These are phyloP conservation scores for Fusarium haematococcum DNA, from an alignment of 2,329 filamentous ascomycete species.

Conservation along the genomic window DNA sequence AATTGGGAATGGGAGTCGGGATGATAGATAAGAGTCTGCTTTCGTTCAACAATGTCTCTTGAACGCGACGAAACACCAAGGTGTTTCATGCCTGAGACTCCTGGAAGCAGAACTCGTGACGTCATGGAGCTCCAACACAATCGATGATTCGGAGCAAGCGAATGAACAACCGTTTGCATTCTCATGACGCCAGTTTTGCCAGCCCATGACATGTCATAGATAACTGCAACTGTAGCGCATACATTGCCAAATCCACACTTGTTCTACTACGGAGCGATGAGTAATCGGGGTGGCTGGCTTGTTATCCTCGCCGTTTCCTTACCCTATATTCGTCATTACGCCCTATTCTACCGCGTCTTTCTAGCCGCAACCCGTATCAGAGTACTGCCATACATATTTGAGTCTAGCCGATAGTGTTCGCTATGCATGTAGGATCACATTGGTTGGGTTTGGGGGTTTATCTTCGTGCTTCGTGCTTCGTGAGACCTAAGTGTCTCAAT, in stretches of 20 bases:
- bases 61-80: conserved; percentile 4
- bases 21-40: not conserved
- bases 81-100: not conserved
- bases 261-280: not conserved
- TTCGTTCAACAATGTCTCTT: not conserved
- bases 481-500: not conserved
- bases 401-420: not conserved
- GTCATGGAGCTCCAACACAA: conserved; percentile 7
- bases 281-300: not conserved
- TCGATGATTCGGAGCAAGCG: not conserved
- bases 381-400: not conserved
- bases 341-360: not conserved
- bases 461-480: not conserved
- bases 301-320: not conserved
- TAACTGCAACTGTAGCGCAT: not conserved
- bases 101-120: conserved; percentile 4
- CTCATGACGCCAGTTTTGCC: not conserved
- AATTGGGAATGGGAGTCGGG: not conserved
- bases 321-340: not conserved
- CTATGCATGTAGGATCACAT: not conserved
- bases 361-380: not conserved
- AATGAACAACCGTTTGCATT: not conserved
- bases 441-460: not conserved
- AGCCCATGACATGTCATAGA: not conserved
- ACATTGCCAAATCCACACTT: not conserved